Evolutionary conservation across 2,329 filamentous ascomycete species (phyloP).

Genomic region (Xylariaceae sp.): DNA sequence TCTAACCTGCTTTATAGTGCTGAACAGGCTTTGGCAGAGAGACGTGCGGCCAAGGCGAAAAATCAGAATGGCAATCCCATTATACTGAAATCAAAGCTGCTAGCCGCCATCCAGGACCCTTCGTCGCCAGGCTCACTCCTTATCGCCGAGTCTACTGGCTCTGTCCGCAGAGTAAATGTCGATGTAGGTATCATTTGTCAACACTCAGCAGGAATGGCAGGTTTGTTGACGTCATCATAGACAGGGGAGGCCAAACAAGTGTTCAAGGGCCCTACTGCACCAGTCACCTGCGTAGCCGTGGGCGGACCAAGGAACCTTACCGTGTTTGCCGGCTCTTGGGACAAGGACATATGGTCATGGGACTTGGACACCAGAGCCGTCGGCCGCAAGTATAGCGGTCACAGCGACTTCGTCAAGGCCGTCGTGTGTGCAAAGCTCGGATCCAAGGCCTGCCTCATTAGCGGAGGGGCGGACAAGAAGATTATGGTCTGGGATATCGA

Average conservation of each 20-base stretch:
- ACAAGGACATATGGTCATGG: conserved; percentile 89
- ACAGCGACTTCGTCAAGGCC: conserved; percentile 87
- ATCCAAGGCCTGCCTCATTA: conserved; percentile 61
- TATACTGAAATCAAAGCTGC: conserved; percentile 75
- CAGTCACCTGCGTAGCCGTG: conserved; percentile 71
- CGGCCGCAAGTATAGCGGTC: conserved; percentile 63
- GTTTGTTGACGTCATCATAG: conserved; percentile 11
- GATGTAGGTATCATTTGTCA: conserved; percentile 58
- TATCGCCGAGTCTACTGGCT: conserved; percentile 82
- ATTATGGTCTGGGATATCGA: conserved; percentile 77
- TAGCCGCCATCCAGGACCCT: conserved; percentile 67
- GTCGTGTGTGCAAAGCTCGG: conserved; percentile 58
- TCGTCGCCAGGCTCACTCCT: conserved; percentile 57
- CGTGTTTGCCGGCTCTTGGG: conserved; percentile 88
- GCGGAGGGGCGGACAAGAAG: conserved; percentile 71
- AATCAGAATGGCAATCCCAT: conserved; percentile 84
- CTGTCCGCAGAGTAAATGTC: conserved; percentile 65
- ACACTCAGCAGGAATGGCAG: background rate
- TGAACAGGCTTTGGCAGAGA: conserved; percentile 41
- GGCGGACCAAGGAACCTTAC: conserved; percentile 51
- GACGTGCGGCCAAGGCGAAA: conserved; percentile 63
- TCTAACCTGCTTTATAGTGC: conserved; percentile 44
- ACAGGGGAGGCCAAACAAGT: conserved; percentile 38
- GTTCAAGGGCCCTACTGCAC: conserved; percentile 72
- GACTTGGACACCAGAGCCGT: conserved; percentile 52